Percentiles rank a stretch among this genome's conserved stretches.
phyloP scores from a whole-genome alignment of 805 yeast species.

The Naumovozyma baii region DNA sequence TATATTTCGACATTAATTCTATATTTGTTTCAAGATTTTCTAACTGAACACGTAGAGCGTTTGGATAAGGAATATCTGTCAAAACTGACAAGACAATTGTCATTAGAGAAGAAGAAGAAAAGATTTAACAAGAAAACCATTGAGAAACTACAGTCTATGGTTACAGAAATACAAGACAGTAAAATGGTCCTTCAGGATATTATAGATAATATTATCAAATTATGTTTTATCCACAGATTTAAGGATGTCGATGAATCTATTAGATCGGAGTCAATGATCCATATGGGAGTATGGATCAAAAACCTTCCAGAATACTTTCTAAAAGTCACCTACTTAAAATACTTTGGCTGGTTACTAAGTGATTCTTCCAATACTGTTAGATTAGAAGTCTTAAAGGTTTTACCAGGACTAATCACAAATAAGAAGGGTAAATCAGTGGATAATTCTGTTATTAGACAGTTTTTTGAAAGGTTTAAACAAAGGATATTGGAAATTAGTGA shows the following conservation, averaged over 20 bases:
- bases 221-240: slow-evolving; percentile 65
- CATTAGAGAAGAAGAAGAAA: slow-evolving; percentile 31
- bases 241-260: slow-evolving; percentile 69
- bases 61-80: slow-evolving; percentile 31
- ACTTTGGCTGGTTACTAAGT: slow-evolving; percentile 78
- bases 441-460: slow-evolving; percentile 60
- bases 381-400: slow-evolving; percentile 48
- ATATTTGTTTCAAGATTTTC: slow-evolving; percentile 47
- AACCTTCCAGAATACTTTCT: slow-evolving; percentile 60
- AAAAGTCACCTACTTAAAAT: slow-evolving; percentile 59
- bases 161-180: slow-evolving; percentile 37
- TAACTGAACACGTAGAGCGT: slow-evolving; percentile 42
- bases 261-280: slow-evolving; percentile 56
- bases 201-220: slow-evolving; percentile 54
- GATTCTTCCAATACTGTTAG: slow-evolving; percentile 57
- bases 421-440: slow-evolving; percentile 30
- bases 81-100: slow-evolving; percentile 32
- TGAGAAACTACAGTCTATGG: slow-evolving; percentile 36
- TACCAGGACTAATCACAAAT: slow-evolving; percentile 35
- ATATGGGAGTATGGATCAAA: slow-evolving; percentile 65
- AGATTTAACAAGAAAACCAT: slow-evolving; percentile 35
- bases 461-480: slow-evolving; percentile 61
- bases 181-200: slow-evolving; percentile 45
- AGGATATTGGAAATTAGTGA: slow-evolving; percentile 57
- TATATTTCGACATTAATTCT: slow-evolving; percentile 53